A percentile compares a stretch with the other conserved stretches of the same genome.
phyloP scores from a whole-genome alignment of 257 asterid species.

The Primulina tabacum region DNA sequence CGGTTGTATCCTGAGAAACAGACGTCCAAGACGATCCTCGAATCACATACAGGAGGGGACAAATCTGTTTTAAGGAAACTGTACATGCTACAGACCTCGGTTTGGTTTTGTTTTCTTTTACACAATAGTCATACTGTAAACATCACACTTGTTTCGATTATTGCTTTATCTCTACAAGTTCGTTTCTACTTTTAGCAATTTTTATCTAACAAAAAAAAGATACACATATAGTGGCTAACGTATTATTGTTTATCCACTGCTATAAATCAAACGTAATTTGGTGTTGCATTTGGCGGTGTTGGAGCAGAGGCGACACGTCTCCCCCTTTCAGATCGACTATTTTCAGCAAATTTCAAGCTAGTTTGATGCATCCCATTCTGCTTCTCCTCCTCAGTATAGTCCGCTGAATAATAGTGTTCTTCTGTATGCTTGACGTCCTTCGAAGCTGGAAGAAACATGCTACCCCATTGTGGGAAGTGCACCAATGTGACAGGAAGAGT shows the following conservation, averaged over 20 bases:
- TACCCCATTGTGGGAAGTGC: slow-evolving; percentile 46
- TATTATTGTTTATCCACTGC: not conserved
- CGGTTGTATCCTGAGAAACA: no score
- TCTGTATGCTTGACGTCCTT: slow-evolving; percentile 17
- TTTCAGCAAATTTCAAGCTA: slow-evolving; percentile 36
- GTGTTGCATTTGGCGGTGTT: slow-evolving; percentile 29
- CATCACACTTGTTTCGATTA: no score
- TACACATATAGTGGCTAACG: not conserved
- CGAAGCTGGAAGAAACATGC: slow-evolving; percentile 41
- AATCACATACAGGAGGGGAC: no score
- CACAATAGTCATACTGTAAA: no score
- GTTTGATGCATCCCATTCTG: slow-evolving; percentile 30
- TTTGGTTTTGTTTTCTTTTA: no score
- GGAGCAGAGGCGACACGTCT: slow-evolving; percentile 30
- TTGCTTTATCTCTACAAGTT: no score
- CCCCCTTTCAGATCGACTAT: slow-evolving; percentile 36
- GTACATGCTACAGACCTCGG: no score
- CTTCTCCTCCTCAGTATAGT: slow-evolving; percentile 30
- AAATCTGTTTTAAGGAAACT: no score
- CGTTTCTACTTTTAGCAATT: no score
- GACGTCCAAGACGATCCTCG: no score
- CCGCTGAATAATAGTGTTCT: slow-evolving; percentile 29
- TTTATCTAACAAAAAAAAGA: not conserved
- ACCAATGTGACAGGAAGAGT: slow-evolving; percentile 35
- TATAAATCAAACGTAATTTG: slow-evolving; percentile 13